These are phyloP conservation scores for baker's yeast (Saccharomyces cerevisiae) DNA, from an alignment of 805 yeast species.

Conservation along the genomic window DNA sequence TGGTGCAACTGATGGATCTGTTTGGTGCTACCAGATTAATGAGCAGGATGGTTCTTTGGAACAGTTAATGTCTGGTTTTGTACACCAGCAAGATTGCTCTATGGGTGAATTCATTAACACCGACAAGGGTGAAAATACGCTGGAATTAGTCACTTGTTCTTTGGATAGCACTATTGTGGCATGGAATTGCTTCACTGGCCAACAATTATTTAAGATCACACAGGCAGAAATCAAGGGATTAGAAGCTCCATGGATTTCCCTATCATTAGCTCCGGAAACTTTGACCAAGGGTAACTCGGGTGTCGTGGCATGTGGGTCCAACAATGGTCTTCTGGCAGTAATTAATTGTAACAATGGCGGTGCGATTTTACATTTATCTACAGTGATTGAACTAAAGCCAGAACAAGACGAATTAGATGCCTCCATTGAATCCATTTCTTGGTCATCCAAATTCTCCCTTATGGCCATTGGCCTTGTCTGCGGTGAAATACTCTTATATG, in stretches of 20 bases:
- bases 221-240: conserved; percentile 60
- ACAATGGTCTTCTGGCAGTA: conserved; percentile 81
- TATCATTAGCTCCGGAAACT: conserved; percentile 33
- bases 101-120: conserved; percentile 65
- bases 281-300: conserved; percentile 41
- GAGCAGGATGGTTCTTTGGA: conserved; percentile 42
- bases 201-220: conserved; percentile 57
- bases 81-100: conserved; percentile 75
- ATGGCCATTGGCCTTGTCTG: conserved; percentile 85
- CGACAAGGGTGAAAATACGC: conserved; percentile 45
- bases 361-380: conserved; percentile 53
- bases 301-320: conserved; percentile 69
- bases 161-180: conserved; percentile 81
- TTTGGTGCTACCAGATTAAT: conserved; percentile 82
- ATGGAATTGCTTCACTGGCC: conserved; percentile 83
- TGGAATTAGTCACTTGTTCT: conserved; percentile 64
- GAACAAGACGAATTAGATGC: conserved; percentile 55
- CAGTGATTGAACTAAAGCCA: conserved; percentile 50
- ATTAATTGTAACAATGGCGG: conserved; percentile 65
- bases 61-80: conserved; percentile 69
- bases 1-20: conserved; percentile 88
- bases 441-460: conserved; percentile 59
- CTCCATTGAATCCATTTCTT: conserved; percentile 71
- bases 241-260: conserved; percentile 85
- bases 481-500: conserved; percentile 78